Evolutionary conservation across 1,284 basidiomycete genomes (phyloP).

Genomic region (Ustilago xerochloae): DNA sequence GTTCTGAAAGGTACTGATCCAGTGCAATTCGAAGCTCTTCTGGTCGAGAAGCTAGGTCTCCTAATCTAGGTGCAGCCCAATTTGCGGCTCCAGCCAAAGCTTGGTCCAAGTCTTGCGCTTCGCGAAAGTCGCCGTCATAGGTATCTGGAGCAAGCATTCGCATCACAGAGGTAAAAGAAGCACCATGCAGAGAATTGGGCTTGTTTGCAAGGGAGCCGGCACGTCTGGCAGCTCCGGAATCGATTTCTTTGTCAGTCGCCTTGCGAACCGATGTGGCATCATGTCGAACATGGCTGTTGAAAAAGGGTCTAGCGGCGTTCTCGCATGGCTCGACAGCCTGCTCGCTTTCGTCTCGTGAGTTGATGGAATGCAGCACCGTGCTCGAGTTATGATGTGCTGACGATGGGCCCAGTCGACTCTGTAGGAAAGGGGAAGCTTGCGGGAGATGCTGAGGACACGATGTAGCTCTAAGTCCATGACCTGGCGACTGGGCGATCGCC

Average conservation of each 20-base stretch:
- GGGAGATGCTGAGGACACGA: not conserved
- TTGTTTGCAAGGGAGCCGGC: not conserved
- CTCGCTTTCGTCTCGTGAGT: too few relatives aligned
- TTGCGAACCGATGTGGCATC: too few relatives aligned
- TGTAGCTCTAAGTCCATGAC: not conserved
- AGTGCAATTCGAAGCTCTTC: not conserved
- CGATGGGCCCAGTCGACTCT: not conserved
- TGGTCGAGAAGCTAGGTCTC: not conserved
- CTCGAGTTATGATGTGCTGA: not conserved
- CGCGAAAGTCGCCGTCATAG: not conserved
- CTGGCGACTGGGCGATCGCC: not conserved
- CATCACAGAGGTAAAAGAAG: not conserved
- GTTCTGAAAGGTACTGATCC: not conserved
- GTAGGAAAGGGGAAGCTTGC: not conserved
- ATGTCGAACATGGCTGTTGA: too few relatives aligned
- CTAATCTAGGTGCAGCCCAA: not conserved
- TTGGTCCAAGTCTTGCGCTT: slow-evolving; percentile 14
- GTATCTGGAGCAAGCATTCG: slow-evolving; percentile 1
- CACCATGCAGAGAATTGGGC: not conserved
- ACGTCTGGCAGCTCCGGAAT: not conserved
- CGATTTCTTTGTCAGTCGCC: too few relatives aligned
- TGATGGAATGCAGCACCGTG: not conserved
- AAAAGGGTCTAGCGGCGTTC: too few relatives aligned
- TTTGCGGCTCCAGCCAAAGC: slow-evolving; percentile 3
- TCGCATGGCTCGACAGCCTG: too few relatives aligned